phyloP scores from a whole-genome alignment of 257 asterid genomes.

The Solanum microdontum region DNA sequence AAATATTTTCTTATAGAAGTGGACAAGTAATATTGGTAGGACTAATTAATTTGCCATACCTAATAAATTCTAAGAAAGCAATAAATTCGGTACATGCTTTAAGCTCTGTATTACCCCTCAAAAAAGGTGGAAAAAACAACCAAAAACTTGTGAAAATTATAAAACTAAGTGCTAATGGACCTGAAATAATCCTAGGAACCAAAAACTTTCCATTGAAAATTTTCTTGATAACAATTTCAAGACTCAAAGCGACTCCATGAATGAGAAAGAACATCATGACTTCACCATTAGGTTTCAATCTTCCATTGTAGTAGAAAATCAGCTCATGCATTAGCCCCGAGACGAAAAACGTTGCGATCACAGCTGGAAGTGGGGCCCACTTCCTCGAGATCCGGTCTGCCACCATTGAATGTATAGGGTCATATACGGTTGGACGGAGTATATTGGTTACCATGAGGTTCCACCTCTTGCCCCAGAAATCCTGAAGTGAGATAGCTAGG shows the following conservation, averaged over 20 bases:
- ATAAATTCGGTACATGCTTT: constrained; percentile 45
- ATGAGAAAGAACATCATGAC: constrained; percentile 31
- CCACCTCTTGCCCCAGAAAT: constrained; percentile 67
- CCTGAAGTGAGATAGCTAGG: constrained; percentile 39
- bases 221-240: constrained; percentile 27
- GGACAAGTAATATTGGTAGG: constrained; percentile 43
- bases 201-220: neutral
- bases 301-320: constrained; percentile 33
- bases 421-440: constrained; percentile 23
- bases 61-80: constrained; percentile 41
- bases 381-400: neutral
- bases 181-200: constrained; percentile 19
- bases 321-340: constrained; percentile 67
- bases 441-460: constrained; percentile 38
- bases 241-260: constrained; percentile 25
- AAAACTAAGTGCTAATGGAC: constrained; percentile 23
- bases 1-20: neutral
- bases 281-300: constrained; percentile 31
- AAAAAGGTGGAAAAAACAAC: constrained; percentile 51
- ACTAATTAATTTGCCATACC: constrained; percentile 22
- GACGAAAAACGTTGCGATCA: constrained; percentile 28
- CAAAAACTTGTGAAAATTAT: constrained; percentile 30
- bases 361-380: constrained; percentile 18
- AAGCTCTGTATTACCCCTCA: constrained; percentile 21
- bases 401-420: neutral